phyloP scores from a whole-genome alignment of 768 basidiomycete species.

The Mycena alexandri region DNA sequence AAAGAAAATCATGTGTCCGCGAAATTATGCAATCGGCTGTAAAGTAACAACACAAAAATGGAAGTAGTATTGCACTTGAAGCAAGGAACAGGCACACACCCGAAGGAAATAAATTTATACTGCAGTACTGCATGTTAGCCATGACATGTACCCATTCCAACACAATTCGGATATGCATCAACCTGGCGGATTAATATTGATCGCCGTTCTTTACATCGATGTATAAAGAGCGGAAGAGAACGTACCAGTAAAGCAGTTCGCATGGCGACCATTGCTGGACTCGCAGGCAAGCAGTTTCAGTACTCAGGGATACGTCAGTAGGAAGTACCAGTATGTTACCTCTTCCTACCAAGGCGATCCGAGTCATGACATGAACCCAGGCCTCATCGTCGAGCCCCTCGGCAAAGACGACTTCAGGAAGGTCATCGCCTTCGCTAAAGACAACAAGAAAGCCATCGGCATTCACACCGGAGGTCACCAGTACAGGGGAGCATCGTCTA shows the following conservation, averaged over 20 bases:
- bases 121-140: too few species aligned
- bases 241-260: not conserved
- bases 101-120: too few species aligned
- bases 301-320: slow-evolving; percentile 1
- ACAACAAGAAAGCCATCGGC: slow-evolving; percentile 18
- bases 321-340: slow-evolving; percentile 23
- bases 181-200: slow-evolving; percentile 5
- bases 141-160: too few species aligned
- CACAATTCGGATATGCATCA: too few species aligned
- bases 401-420: slow-evolving; percentile 21
- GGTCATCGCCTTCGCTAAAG: slow-evolving; percentile 20
- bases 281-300: slow-evolving; percentile 6
- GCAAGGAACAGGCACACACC: too few species aligned
- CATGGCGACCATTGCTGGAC: slow-evolving; percentile 11
- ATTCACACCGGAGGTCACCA: slow-evolving; percentile 32
- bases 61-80: too few species aligned
- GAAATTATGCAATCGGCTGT: too few species aligned
- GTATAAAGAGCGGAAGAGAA: slow-evolving; percentile 1
- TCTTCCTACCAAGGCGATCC: slow-evolving; percentile 12
- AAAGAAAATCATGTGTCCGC: too few species aligned
- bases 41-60: too few species aligned
- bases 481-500: slow-evolving; percentile 33
- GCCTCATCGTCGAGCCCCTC: slow-evolving; percentile 23
- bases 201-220: not conserved
- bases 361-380: slow-evolving; percentile 18